Evolutionary conservation across 1,139 yeast genomes (phyloP), one percentile per base, ranked within the genome.

Genomic region (Citeromyces hawaiiensis): DNA sequence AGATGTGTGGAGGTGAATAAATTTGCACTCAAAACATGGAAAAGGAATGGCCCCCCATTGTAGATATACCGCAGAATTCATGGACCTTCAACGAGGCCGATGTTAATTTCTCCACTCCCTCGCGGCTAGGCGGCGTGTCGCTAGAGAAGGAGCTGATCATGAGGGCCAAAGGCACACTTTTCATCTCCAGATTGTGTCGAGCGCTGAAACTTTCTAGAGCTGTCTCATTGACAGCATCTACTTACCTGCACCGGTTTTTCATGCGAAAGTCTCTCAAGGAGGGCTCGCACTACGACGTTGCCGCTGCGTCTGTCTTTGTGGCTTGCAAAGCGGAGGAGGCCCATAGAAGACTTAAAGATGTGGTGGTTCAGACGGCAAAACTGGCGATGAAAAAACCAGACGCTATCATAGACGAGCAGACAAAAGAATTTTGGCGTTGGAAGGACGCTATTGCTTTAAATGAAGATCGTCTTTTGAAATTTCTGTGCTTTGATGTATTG

Each of bases 301-400:
- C 66, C 0, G 75, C 72, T 1, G 63, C 75, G 2, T 55, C 69
- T 29, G 47, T 72, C 25, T 70, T 72, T 47, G 53, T 72, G 19
- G 76, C 76, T 2, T 63, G 72, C 40, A 72, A 72, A 44, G 62
- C 69, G 7, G 75, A 70, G 42, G 78, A 72, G 43, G 60, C 70
- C 19, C 62, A 66, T 37, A 58, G 78, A 31, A 55, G 64, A 38
- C 50, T 71, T 21, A 51, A 64, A 37, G 76, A 70, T 41, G 61
- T 72, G 3, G 70, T 69, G 11, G 55, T 63, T 19, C 61, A 64
- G 4, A 65, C 72, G 46, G 68, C 72, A 3, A 59, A 60, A 39
- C 59, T 63, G 8, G 74, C 75, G 0, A 61, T 61, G 27, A 67
- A 66, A 45, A 56, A 64, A 40, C 57, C 58, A 23, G 51, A 56